Base-by-base conservation (phyloP, 2,329 filamentous ascomycete species). In the Exophiala bonariae region DNA sequence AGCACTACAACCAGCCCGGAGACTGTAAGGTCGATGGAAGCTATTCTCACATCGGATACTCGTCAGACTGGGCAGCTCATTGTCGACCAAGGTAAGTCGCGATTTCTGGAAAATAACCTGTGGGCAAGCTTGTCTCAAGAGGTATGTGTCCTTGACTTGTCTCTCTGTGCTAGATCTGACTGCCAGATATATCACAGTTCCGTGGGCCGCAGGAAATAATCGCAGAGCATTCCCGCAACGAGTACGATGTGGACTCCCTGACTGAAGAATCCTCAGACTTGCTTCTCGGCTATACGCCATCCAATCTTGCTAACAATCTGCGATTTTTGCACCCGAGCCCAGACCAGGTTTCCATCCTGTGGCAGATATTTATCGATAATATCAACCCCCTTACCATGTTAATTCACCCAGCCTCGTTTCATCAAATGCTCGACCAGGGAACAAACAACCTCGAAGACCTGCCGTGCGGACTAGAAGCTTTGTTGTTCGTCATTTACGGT, bases 401-500 rank as follows among this genome's bases (percentile, higher is more conserved):
- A 16, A 35, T 61, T 6, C 59, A 61, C 45, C 44, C 44, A 2
- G 59, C 59, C 32, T 54, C 60, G 13, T 55, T 63, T 19, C 56
- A 61, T 43, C 46, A 50, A 16, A 40, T 41, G 16, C 53, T 63
- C 20, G 37, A 56, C n/a, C 59, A 65, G 30, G 59, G 56, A 30
- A 59, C 44, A 30, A 41, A 33, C 18, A 49, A 59, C 26, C 36
- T 58, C 4, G 33, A 47, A 18, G 41, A 36, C 14, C 37, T 60
- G 7, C 48, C 57, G 10, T 42, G 41, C 20, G 43, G 41, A 26
- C 50, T 61, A 26, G 58, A 62, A 39, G 65, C 64, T 13, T 54
- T 69, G 17, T 60, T 64, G 39, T 66, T 62, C 30, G 57, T 63
- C 20, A 63, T 69, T 11, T 67, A 67, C 47, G 55, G 58, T 26